These are phyloP conservation scores for Phtheirospermum japonicum DNA, from an alignment of 257 asterid species.

Conservation along the genomic window DNA sequence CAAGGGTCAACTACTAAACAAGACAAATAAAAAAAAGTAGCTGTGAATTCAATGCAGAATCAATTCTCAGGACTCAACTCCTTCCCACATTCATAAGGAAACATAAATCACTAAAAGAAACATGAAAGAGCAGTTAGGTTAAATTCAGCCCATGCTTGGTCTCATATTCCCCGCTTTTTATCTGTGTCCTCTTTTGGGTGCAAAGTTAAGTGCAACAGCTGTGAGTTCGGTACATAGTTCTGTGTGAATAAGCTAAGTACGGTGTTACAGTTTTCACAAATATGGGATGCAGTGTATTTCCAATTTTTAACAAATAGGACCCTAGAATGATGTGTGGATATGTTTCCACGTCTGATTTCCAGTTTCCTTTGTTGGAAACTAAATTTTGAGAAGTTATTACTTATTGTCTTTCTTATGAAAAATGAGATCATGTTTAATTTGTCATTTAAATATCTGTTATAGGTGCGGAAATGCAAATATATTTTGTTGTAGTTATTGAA, in stretches of 20 bases:
- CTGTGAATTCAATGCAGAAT: conserved; percentile 18
- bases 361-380: no score
- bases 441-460: no score
- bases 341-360: no score
- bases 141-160: neutral
- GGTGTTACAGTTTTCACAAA: neutral
- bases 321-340: no score
- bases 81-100: conserved; percentile 7
- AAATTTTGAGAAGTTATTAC: no score
- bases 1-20: conserved; percentile 22
- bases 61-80: conserved; percentile 13
- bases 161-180: conserved; percentile 8
- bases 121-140: conserved; percentile 8
- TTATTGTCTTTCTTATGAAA: no score
- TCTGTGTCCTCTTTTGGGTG: neutral
- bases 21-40: conserved; percentile 15
- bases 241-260: neutral
- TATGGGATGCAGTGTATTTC: neutral
- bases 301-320: conserved; percentile 1
- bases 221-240: neutral
- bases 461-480: no score
- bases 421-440: no score
- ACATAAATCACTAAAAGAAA: neutral
- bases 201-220: neutral
- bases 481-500: no score